Evolutionary conservation across 495 filamentous ascomycete genomes (phyloP).

Genomic region (Thozetella sp.): DNA sequence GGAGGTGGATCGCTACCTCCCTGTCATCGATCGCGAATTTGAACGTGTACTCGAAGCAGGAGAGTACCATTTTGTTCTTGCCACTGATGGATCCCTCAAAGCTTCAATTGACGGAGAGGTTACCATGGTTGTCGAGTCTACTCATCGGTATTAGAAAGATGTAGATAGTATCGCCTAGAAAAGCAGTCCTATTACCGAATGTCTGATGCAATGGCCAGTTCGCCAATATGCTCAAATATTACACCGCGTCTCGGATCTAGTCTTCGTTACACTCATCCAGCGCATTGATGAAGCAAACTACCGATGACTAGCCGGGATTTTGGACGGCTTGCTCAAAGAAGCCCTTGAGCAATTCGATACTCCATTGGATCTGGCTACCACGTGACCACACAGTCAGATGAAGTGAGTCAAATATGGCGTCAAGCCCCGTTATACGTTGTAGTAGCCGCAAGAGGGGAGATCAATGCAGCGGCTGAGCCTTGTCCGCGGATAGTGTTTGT

Average conservation of each 20-base stretch:
- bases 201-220: conserved; percentile 6
- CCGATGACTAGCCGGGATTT: conserved; percentile 12
- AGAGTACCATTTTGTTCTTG: too few relatives aligned
- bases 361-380: conserved; percentile 24
- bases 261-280: conserved; percentile 41
- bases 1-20: too few relatives aligned
- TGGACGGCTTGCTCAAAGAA: conserved; percentile 28
- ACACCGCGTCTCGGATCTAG: conserved; percentile 33
- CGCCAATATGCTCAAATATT: conserved; percentile 26
- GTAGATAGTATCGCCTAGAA: conserved; percentile 53
- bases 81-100: too few relatives aligned
- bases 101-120: too few relatives aligned
- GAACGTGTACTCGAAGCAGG: too few relatives aligned
- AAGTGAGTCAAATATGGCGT: conserved; percentile 21
- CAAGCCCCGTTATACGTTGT: conserved; percentile 18
- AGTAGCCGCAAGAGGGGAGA: conserved; percentile 43
- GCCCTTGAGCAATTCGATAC: conserved; percentile 21
- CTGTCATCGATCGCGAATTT: too few relatives aligned
- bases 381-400: neutral
- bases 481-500: too few relatives aligned
- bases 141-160: conserved; percentile 35
- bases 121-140: too few relatives aligned
- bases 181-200: conserved; percentile 32
- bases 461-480: too few relatives aligned
- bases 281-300: conserved; percentile 43